Evolutionary conservation across 305 asterid species (phyloP), one percentile per base, ranked within the genome.

Genomic region (Fraxinus nigra): DNA sequence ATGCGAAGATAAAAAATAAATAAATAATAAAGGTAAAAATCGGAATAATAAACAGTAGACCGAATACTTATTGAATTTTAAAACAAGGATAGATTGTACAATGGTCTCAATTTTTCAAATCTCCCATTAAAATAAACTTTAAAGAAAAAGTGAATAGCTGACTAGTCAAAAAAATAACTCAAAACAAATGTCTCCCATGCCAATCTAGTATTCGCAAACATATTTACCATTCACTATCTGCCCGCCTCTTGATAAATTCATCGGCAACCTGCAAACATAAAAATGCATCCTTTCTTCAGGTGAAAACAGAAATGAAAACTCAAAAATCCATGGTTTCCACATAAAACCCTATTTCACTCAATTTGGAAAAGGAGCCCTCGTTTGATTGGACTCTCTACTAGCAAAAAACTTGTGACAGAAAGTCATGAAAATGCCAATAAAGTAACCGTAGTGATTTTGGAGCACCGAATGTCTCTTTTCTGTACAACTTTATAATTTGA

Each of bases 201-300:
- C 59, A 75, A 5, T 73, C 86, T 79, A 63, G 72, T 63, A 8
- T 63, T 3, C 0, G 16, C 16, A 22, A 24, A 63, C 63, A n/a
- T 54, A 56, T 56, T 54, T 82, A 92, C 97, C 97, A 92, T 88
- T 92, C 95, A 22, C 88, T 80, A 83, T 91, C 92, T 26, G 79
- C 88, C 75, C 93, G 90, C 79, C 97, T 90, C 88, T 89, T 92
- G 88, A 91, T 86, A 84, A 92, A 86, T 84, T 92, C 97, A 67
- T 92, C 92, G 9, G 88, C 90, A 28, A 92, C 95, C 94, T 90
- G 89, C 82, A 87, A 14, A 83, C 76, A 51, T 72, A 77, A 56
- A 77, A 56, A 80, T 6, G 37, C 37, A 35, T 79, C 30, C 20
- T 67, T 26, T 40, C 40, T 37, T 61, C 20, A 54, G 59, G 75